Evolutionary conservation across 2,329 filamentous ascomycete species (phyloP), one percentile per base, ranked within the genome.

Genomic region (Eutypella sp.): DNA sequence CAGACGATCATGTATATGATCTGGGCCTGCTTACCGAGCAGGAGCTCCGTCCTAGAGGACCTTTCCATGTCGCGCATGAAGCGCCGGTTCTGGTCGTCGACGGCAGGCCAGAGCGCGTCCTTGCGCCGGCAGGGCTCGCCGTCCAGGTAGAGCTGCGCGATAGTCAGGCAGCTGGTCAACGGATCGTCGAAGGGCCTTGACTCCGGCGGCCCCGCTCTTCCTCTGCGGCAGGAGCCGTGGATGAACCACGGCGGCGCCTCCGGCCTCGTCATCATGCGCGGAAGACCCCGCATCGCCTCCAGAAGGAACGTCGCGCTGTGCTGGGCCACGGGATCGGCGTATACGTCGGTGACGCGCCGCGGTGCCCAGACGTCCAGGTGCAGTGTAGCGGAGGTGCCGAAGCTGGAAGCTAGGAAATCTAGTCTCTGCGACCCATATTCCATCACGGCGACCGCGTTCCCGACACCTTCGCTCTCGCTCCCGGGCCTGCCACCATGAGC

Each of bases 141-240:
- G 5, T 41, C 31, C 10, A 44, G 20, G 23, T 52, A 57, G 18
- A 52, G 29, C 31, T 40, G 48, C 10, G 47, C 51, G 29, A 58
- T 38, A 15, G 48, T 40, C 20, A 46, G 44, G 45, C 57, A 57
- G 23, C 42, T 49, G 22, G 45, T 42, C 18, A 55, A n/a, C n/a
- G n/a, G n/a, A n/a, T n/a, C n/a, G n/a, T n/a, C n/a, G n/a, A n/a
- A n/a, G n/a, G n/a, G n/a, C n/a, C n/a, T n/a, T n/a, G n/a, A n/a
- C n/a, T n/a, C n/a, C n/a, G n/a, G n/a, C n/a, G n/a, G n/a, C n/a
- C n/a, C n/a, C n/a, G n/a, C n/a, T n/a, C n/a, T n/a, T n/a, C n/a
- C n/a, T n/a, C 9, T 22, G 39, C 52, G 48, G 50, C 52, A 57
- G n/a, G 51, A 47, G 11, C 53, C 53, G 23, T 60, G 56, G n/a